These are phyloP conservation scores for Murraya koenigii DNA, from an alignment of 345 rosid genomes.

Conservation along the genomic window DNA sequence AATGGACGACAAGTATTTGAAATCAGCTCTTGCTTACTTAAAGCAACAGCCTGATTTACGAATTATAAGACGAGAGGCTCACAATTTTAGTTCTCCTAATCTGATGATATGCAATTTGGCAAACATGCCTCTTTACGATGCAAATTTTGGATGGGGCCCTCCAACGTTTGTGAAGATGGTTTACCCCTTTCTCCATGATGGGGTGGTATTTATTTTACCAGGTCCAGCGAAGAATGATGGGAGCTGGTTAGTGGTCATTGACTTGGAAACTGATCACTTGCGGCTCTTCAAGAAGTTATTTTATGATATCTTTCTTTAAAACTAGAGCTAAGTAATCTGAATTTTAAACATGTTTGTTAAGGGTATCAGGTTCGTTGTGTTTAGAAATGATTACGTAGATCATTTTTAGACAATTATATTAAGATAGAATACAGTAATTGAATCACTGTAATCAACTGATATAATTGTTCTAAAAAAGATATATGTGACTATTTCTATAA, in stretches of 20 bases:
- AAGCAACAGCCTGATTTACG: slow-evolving; percentile 25
- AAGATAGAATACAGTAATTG: too few species aligned
- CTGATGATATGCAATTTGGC: slow-evolving; percentile 53
- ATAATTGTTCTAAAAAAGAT: too few species aligned
- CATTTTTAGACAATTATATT: too few species aligned
- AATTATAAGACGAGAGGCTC: slow-evolving; percentile 23
- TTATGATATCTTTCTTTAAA: slow-evolving; percentile 11
- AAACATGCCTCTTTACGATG: slow-evolving; percentile 44
- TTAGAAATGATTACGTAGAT: too few species aligned
- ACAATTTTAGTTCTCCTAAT: slow-evolving; percentile 55
- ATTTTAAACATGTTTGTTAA: too few species aligned
- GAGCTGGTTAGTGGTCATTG: slow-evolving; percentile 36
- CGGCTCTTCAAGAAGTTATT: slow-evolving; percentile 43
- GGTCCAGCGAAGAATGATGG: slow-evolving; percentile 39
- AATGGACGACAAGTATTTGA: slow-evolving; percentile 37
- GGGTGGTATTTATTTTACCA: slow-evolving; percentile 36
- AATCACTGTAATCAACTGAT: too few species aligned
- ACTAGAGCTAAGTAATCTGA: background rate
- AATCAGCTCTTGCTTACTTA: slow-evolving; percentile 41
- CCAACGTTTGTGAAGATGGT: slow-evolving; percentile 46
- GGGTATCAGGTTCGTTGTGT: too few species aligned
- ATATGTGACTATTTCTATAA: too few species aligned
- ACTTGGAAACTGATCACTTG: slow-evolving; percentile 43
- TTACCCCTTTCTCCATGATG: slow-evolving; percentile 30
- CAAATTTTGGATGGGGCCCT: slow-evolving; percentile 59